phyloP scores from a whole-genome alignment of 1,284 basidiomycete genomes.

The Mycena citricolor region DNA sequence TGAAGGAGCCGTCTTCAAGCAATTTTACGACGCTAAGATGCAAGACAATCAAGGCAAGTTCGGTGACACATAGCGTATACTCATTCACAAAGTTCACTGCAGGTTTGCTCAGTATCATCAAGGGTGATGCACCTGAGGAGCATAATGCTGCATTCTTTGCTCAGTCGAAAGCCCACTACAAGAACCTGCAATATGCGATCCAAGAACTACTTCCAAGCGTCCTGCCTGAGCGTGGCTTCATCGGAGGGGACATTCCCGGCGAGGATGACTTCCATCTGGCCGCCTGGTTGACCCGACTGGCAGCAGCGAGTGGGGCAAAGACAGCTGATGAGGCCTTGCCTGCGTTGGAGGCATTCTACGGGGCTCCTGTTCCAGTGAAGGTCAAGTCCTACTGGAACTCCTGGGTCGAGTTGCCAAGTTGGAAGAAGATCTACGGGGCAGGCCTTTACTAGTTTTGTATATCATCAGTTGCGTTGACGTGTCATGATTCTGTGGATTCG shows the following conservation, averaged over 20 bases:
- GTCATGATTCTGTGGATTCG: conserved; percentile 25
- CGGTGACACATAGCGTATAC: not conserved
- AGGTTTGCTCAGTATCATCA: conserved; percentile 45
- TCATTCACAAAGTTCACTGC: no score
- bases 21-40: conserved; percentile 54
- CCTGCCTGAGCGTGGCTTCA: conserved; percentile 46
- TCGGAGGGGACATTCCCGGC: conserved; percentile 47
- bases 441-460: conserved; percentile 42
- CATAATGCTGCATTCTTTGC: conserved; percentile 42
- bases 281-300: conserved; percentile 52
- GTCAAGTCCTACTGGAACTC: conserved; percentile 44
- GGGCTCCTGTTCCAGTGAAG: conserved; percentile 38
- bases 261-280: conserved; percentile 57
- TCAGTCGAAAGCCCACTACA: conserved; percentile 41
- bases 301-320: conserved; percentile 35
- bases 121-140: conserved; percentile 36
- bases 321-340: conserved; percentile 36
- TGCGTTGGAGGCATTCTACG: conserved; percentile 42
- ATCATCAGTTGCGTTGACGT: not conserved
- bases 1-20: conserved; percentile 46
- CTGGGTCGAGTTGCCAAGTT: conserved; percentile 57
- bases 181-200: conserved; percentile 39
- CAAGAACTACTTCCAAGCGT: conserved; percentile 39
- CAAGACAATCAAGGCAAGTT: conserved; percentile 38
- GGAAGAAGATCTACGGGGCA: conserved; percentile 52